These are phyloP conservation scores for Penicillium sp. DNA, from an alignment of 2,329 filamentous ascomycete genomes.

Conservation along the genomic window DNA sequence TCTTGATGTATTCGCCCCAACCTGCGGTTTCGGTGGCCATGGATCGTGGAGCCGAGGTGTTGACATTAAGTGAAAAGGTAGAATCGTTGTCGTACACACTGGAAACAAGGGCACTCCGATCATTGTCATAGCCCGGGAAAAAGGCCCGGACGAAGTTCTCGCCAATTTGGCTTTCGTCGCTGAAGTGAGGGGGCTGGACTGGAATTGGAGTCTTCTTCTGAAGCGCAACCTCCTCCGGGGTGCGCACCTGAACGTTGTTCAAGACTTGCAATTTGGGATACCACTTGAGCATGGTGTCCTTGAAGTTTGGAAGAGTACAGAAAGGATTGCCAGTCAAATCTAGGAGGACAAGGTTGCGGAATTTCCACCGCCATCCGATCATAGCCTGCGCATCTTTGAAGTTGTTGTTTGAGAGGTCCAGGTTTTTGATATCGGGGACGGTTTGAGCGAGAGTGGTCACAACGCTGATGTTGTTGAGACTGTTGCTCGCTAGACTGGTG, in stretches of 20 bases:
- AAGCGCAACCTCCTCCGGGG: constrained; percentile 67
- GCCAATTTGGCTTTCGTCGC: constrained; percentile 73
- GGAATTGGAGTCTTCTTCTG: constrained; percentile 61
- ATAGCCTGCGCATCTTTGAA: constrained; percentile 70
- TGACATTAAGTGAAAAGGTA: constrained; percentile 74
- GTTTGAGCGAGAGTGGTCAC: constrained; percentile 76
- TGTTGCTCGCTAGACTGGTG: constrained; percentile 80
- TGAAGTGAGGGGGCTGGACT: constrained; percentile 67
- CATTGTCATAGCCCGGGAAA: constrained; percentile 71
- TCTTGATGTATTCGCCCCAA: constrained; percentile 75
- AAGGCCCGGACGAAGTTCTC: constrained; percentile 76
- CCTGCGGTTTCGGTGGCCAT: constrained; percentile 49
- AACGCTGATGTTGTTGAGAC: constrained; percentile 69
- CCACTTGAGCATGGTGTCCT: constrained; percentile 72
- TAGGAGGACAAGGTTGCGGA: constrained; percentile 77
- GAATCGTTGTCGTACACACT: constrained; percentile 76
- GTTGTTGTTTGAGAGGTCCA: constrained; percentile 85
- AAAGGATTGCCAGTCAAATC: constrained; percentile 78
- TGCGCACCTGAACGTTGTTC: constrained; percentile 74
- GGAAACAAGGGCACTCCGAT: constrained; percentile 64
- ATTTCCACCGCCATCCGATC: constrained; percentile 75
- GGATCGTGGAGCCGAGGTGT: constrained; percentile 59
- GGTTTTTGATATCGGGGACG: constrained; percentile 81
- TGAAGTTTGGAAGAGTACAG: constrained; percentile 62
- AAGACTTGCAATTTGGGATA: constrained; percentile 79